phyloP scores from a whole-genome alignment of 2,329 filamentous ascomycete genomes.

The Diaporthe helianthi region DNA sequence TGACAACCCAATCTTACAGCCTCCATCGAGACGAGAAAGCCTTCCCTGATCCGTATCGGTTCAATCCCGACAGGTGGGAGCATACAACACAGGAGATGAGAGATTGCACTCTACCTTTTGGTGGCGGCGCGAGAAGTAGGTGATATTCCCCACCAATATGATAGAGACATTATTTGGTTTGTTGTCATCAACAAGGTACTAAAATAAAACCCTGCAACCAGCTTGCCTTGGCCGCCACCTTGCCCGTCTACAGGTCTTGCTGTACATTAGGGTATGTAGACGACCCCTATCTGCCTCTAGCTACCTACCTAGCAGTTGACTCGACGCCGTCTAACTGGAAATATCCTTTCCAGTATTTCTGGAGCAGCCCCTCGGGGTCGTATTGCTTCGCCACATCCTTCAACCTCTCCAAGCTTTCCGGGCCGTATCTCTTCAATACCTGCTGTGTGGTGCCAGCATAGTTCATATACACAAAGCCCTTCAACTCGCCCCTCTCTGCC shows the following conservation, averaged over 20 bases:
- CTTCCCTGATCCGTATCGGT: constrained; percentile 49
- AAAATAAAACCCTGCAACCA: constrained; percentile 29
- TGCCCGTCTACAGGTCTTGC: constrained; percentile 61
- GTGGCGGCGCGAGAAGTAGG: constrained; percentile 41
- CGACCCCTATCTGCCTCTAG: neutral
- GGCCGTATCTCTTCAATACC: constrained; percentile 9
- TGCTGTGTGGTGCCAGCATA: constrained; percentile 20
- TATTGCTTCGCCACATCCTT: neutral
- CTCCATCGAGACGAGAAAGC: constrained; percentile 52
- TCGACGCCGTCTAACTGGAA: neutral
- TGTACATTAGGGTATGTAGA: no score
- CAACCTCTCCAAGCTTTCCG: constrained; percentile 14
- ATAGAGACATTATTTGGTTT: neutral
- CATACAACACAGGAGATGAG: constrained; percentile 41
- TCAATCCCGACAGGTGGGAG: constrained; percentile 49
- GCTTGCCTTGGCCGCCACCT: constrained; percentile 62
- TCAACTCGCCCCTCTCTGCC: constrained; percentile 39
- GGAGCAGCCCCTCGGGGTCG: constrained; percentile 36
- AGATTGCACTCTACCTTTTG: constrained; percentile 41
- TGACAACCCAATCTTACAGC: constrained; percentile 53
- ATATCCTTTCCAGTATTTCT: constrained; percentile 31
- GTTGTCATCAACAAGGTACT: neutral
- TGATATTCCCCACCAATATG: neutral
- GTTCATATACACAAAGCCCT: constrained; percentile 28
- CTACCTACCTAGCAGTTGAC: no score